Conservation (phyloP, 2,329 filamentous ascomycete species). For the Phyllosticta citribraziliensis region DNA sequence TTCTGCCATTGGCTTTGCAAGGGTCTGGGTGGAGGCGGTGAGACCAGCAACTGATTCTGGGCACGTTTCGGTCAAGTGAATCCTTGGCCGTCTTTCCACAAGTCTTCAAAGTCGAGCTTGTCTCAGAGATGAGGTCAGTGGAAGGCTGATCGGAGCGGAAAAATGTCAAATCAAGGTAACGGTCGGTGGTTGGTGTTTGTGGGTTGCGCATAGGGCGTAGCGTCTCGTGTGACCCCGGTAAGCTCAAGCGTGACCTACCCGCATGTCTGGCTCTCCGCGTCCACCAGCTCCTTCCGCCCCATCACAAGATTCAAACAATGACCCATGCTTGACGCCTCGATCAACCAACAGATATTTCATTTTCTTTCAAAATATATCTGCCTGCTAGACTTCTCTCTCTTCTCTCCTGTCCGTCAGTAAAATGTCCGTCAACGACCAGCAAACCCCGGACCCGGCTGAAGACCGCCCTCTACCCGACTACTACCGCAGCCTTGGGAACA, state of each 20-base stretch:
- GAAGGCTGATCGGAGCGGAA: background rate
- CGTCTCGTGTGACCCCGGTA: constrained; percentile 7
- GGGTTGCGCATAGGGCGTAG: constrained; percentile 3
- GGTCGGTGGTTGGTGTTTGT: background rate
- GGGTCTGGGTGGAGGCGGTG: background rate
- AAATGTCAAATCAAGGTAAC: background rate
- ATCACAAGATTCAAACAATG: constrained; percentile 6
- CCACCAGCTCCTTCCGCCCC: background rate
- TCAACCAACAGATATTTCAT: background rate
- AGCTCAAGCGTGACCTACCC: constrained; percentile 9
- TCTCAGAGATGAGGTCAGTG: background rate
- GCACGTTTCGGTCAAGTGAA: background rate
- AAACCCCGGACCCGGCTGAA: background rate
- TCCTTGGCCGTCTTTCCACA: background rate
- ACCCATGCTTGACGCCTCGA: background rate
- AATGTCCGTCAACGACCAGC: constrained; percentile 5
- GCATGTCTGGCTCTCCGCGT: background rate
- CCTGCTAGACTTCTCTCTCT: background rate
- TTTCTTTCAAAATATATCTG: background rate
- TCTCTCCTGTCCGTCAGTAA: background rate
- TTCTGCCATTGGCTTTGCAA: background rate
- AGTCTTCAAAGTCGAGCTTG: background rate
- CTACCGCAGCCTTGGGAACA: constrained; percentile 25
- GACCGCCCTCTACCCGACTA: constrained; percentile 20
- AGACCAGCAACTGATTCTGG: background rate